Base-by-base conservation (phyloP, 768 basidiomycete species). In the Psilocybe cyanescens region DNA sequence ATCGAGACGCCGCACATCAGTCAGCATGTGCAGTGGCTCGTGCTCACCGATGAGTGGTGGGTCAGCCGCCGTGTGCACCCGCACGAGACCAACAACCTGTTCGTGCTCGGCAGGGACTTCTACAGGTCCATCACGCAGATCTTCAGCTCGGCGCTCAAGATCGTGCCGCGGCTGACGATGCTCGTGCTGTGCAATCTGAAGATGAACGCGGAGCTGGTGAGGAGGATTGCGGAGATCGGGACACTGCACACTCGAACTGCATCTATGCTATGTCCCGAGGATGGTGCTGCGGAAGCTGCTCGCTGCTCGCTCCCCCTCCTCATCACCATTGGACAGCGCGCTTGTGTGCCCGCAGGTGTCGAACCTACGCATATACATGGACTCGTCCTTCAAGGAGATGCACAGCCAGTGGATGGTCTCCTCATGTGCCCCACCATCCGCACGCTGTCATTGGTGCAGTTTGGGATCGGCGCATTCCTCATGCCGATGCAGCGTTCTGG, bases 11-110 rank as follows among this genome's bases (percentile, higher is more conserved):
- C 67, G 4, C 64, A 61, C 41, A 50, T 70, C 55, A 58, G 44
- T 24, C 56, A 37, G 3, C 67, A 59, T 35, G 60, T 70, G 49
- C 66, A 67, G 24, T 57, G 48, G 41, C 61, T 70, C 8, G 60
- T 65, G 2, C 31, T 70, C 11, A 58, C 61, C 6, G 69, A 70
- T 57, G 69, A 70, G 55, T 70, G 69, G 69, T 66, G 64, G 61
- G 64, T 67, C 8, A 65, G 56, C 52, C 66, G 67, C 19, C 60
- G 67, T 11, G 67, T 11, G 66, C 63, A 64, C 29, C 58, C 65
- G 1, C 50, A 70, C 50, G 63, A 66, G 17, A 4, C 11, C 8
- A 67, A 67, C 52, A 70, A 70, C 28, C 69, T 67, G 12, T 70
- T 67, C 48, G 29, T 55, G 4, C 57, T 70, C 29, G 60, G 61